These are phyloP conservation scores for Apiosordaria backusii DNA, from an alignment of 495 filamentous ascomycete species.

Conservation along the genomic window DNA sequence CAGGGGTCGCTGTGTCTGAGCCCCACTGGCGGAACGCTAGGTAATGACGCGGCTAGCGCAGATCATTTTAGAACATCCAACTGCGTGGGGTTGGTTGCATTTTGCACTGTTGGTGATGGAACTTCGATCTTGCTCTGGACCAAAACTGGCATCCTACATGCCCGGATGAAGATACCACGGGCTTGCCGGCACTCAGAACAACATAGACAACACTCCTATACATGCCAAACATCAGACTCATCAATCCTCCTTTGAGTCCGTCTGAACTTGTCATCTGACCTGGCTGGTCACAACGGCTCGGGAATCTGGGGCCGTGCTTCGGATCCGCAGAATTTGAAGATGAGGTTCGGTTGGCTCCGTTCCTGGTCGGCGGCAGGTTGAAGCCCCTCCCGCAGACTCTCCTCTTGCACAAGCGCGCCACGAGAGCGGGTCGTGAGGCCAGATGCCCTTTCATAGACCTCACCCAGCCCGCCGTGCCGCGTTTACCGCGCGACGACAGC, in stretches of 20 bases:
- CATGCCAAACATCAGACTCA: background rate
- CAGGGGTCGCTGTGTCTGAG: background rate
- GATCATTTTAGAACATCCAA: conserved; percentile 6
- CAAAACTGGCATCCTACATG: background rate
- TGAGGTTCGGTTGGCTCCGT: background rate
- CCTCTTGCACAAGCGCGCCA: background rate
- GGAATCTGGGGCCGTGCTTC: background rate
- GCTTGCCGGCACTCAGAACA: background rate
- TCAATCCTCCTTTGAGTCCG: background rate
- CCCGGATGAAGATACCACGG: too few species aligned
- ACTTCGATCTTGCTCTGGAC: background rate
- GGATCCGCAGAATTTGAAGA: background rate
- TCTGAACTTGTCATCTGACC: background rate
- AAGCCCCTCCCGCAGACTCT: background rate
- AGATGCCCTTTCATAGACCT: background rate
- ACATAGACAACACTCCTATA: background rate
- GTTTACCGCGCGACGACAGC: background rate
- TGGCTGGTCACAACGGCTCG: background rate
- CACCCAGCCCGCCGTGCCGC: background rate
- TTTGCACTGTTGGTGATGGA: background rate
- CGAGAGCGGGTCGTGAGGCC: background rate
- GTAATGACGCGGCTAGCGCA: conserved; percentile 4
- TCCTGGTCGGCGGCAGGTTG: background rate
- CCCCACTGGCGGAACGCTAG: background rate
- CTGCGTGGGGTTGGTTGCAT: background rate